Evolutionary conservation across 257 asterid genomes (phyloP).

Genomic region (Primulina tabacum): DNA sequence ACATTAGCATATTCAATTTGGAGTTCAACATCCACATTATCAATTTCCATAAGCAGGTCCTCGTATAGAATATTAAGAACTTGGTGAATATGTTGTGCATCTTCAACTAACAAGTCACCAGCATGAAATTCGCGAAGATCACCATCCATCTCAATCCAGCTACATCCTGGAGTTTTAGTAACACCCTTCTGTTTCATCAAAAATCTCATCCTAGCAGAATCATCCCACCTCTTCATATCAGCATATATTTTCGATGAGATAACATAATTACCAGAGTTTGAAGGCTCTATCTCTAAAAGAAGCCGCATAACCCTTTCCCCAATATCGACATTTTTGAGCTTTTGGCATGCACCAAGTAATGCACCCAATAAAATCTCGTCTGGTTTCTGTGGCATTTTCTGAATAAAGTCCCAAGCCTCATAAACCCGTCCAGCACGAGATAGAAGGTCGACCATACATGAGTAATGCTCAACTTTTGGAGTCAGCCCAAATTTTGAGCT

Average conservation of each 20-base stretch:
- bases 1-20: not conserved
- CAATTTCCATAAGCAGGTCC: constrained; percentile 41
- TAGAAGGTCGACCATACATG: constrained; percentile 90
- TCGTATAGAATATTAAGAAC: constrained; percentile 58
- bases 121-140: constrained; percentile 73
- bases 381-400: constrained; percentile 77
- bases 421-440: constrained; percentile 80
- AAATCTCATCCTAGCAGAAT: constrained; percentile 70
- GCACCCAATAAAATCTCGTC: constrained; percentile 76
- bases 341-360: constrained; percentile 79
- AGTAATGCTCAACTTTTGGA: constrained; percentile 82
- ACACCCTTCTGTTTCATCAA: constrained; percentile 77
- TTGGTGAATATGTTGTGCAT: constrained; percentile 36
- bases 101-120: constrained; percentile 43
- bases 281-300: constrained; percentile 72
- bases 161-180: constrained; percentile 82
- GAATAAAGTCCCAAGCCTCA: constrained; percentile 87
- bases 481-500: constrained; percentile 53
- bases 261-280: constrained; percentile 76
- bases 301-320: constrained; percentile 68
- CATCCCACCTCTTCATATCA: constrained; percentile 68
- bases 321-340: constrained; percentile 55
- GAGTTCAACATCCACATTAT: constrained; percentile 28
- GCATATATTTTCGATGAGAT: constrained; percentile 76
- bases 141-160: constrained; percentile 81